These are phyloP conservation scores for Dioscorea cayenensis DNA, from an alignment of 116 monocot genomes.

Conservation along the genomic window DNA sequence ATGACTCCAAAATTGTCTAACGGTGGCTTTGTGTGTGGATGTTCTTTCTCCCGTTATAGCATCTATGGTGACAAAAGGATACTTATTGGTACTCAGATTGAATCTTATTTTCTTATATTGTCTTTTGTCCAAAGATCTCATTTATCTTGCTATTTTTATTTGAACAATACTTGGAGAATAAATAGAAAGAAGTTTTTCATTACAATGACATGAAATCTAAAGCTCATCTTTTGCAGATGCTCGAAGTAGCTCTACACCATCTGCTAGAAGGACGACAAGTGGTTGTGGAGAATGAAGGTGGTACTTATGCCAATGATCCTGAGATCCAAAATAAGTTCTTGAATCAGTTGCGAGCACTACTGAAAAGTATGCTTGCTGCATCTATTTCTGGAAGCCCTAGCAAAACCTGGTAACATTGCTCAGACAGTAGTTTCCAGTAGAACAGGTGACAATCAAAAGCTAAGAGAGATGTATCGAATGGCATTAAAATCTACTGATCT, in stretches of 20 bases:
- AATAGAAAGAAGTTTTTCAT: neutral
- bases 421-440: constrained; percentile 6
- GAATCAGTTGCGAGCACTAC: constrained; percentile 55
- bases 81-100: neutral
- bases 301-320: constrained; percentile 9
- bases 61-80: no score
- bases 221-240: constrained; percentile 36
- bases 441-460: constrained; percentile 39
- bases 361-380: constrained; percentile 60
- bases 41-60: no score
- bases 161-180: neutral
- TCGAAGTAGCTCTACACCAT: constrained; percentile 59
- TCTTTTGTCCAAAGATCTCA: neutral
- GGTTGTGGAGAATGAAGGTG: constrained; percentile 22
- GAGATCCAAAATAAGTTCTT: constrained; percentile 46
- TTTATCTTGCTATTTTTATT: neutral
- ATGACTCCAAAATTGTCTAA: no score
- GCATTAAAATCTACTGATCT: constrained; percentile 53
- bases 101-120: neutral
- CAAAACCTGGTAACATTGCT: constrained; percentile 16
- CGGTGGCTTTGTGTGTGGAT: no score
- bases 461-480: constrained; percentile 82
- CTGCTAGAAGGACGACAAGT: constrained; percentile 67
- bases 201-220: neutral
- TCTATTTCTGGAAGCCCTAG: constrained; percentile 23